These are phyloP conservation scores for Protomyces arabidopsidicola DNA, from an alignment of 1,139 yeast species.

Conservation along the genomic window DNA sequence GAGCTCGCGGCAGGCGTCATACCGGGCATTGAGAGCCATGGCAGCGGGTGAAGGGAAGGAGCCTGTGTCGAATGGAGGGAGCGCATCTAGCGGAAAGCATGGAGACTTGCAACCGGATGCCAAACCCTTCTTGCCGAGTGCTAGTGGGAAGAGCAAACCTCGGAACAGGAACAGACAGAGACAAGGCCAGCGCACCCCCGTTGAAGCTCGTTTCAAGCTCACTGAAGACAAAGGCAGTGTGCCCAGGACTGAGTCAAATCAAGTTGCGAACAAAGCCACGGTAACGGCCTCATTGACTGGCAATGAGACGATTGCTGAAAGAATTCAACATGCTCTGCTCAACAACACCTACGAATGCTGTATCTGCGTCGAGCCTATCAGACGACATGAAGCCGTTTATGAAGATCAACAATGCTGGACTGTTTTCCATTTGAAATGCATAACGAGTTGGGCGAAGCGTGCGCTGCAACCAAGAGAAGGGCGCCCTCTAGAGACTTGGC, in stretches of 20 bases:
- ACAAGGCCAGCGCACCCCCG: not conserved
- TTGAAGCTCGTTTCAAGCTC: not conserved
- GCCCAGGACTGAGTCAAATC: not conserved
- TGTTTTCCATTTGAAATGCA: slow-evolving; percentile 34
- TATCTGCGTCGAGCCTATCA: slow-evolving; percentile 34
- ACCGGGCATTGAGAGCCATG: too few species aligned
- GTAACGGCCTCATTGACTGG: not conserved
- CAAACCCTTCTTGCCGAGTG: not conserved
- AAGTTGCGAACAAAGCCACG: not conserved
- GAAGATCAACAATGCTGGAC: slow-evolving; percentile 34
- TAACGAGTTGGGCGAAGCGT: slow-evolving; percentile 35
- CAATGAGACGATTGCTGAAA: slow-evolving; percentile 10
- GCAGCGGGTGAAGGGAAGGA: too few species aligned
- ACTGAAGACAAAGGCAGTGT: not conserved
- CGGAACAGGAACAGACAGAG: not conserved
- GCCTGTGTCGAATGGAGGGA: too few species aligned
- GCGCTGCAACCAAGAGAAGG: slow-evolving; percentile 18
- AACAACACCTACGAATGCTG: slow-evolving; percentile 33
- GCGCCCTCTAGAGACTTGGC: slow-evolving; percentile 52
- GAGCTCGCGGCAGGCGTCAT: too few species aligned
- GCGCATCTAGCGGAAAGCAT: too few species aligned
- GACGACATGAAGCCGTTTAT: slow-evolving; percentile 33
- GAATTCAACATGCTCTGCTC: slow-evolving; percentile 14
- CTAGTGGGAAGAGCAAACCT: not conserved
- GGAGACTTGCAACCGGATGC: not conserved